Conservation (phyloP, 2,329 filamentous ascomycete genomes). For the Ascochyta fabae region DNA sequence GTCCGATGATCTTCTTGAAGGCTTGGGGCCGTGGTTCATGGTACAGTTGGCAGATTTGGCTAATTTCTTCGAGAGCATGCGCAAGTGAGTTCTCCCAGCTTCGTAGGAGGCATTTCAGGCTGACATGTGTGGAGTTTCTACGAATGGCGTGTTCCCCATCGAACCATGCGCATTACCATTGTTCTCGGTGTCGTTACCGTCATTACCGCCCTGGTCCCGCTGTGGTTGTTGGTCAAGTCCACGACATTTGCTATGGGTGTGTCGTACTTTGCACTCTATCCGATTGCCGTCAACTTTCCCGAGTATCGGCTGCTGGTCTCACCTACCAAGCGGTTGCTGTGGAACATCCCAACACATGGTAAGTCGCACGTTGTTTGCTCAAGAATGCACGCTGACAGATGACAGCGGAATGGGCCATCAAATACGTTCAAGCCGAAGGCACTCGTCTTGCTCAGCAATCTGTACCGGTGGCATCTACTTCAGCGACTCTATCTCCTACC, state of each 20-base stretch:
- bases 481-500: neutral
- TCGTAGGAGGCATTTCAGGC: neutral
- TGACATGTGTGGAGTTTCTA: constrained; percentile 38
- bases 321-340: constrained; percentile 43
- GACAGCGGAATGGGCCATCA: constrained; percentile 44
- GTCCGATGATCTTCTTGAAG: constrained; percentile 38
- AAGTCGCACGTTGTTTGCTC: neutral
- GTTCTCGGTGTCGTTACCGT: constrained; percentile 32
- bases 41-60: constrained; percentile 45
- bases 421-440: constrained; percentile 39
- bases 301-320: constrained; percentile 48
- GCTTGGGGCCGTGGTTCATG: constrained; percentile 44
- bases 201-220: constrained; percentile 28
- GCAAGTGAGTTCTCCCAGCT: constrained; percentile 31
- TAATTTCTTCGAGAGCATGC: constrained; percentile 43
- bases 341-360: constrained; percentile 48
- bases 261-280: constrained; percentile 46
- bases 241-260: constrained; percentile 38
- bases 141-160: constrained; percentile 44
- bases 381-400: neutral
- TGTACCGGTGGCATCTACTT: neutral
- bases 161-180: constrained; percentile 34
- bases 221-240: constrained; percentile 39
- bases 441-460: constrained; percentile 6
- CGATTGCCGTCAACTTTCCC: constrained; percentile 42